Conservation (phyloP, 2,329 filamentous ascomycete species). For the Pseudogymnoascus sp. region DNA sequence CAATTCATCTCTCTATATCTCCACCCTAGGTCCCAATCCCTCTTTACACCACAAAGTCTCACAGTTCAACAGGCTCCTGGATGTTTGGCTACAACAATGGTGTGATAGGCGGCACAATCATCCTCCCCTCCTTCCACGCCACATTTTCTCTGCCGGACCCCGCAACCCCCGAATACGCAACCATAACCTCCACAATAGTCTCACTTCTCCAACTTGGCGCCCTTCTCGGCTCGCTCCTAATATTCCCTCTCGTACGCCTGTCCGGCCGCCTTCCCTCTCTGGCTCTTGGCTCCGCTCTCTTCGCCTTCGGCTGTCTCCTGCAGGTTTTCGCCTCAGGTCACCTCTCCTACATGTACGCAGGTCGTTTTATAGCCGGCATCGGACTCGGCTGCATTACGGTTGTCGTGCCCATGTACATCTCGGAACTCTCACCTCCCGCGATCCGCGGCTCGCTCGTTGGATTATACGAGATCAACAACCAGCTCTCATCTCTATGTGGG, state of each 20-base stretch:
- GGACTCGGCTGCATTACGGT: constrained; percentile 21
- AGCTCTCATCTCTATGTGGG: constrained; percentile 17
- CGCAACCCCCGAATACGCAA: constrained; percentile 17
- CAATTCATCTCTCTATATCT: neutral
- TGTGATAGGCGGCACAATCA: constrained; percentile 8
- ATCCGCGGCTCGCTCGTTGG: constrained; percentile 22
- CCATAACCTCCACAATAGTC: constrained; percentile 21
- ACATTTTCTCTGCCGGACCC: constrained; percentile 19
- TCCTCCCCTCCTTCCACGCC: constrained; percentile 8
- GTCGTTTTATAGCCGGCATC: constrained; percentile 20
- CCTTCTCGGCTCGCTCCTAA: constrained; percentile 18
- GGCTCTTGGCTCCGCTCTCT: neutral
- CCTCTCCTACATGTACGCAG: constrained; percentile 21
- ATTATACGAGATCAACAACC: constrained; percentile 24
- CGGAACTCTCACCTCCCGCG: constrained; percentile 21
- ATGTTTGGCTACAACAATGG: constrained; percentile 12
- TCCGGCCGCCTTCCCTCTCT: constrained; percentile 9
- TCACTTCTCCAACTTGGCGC: constrained; percentile 23
- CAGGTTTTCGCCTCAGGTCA: constrained; percentile 9
- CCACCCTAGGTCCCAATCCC: neutral
- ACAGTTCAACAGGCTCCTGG: neutral
- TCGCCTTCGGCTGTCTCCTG: neutral
- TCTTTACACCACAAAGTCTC: neutral
- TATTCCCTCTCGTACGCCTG: constrained; percentile 17
- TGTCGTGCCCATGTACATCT: constrained; percentile 23